A percentile compares a stretch with the other conserved stretches of the same genome.
Conservation (phyloP, 1,139 yeast genomes). For the Blastobotrys capitulatus region DNA sequence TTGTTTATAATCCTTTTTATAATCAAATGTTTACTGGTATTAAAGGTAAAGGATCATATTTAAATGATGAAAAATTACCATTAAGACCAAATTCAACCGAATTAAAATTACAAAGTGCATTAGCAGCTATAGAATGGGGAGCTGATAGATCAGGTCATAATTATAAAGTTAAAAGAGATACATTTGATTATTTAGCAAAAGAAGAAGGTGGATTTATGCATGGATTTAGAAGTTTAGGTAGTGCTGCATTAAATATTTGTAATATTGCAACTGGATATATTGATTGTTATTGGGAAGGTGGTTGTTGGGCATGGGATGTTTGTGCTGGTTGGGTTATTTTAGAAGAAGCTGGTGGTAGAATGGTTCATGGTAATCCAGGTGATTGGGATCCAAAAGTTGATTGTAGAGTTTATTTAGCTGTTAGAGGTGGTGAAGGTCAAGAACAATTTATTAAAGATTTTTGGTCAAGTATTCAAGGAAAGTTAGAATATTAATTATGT, state of each 20-base stretch:
- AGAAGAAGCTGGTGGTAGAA: constrained; percentile 51
- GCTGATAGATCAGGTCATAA: constrained; percentile 49
- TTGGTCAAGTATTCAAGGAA: constrained; percentile 45
- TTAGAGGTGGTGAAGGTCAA: constrained; percentile 48
- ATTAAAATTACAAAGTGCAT: constrained; percentile 43
- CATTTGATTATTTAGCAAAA: constrained; percentile 43
- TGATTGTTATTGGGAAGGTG: constrained; percentile 61
- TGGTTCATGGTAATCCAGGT: constrained; percentile 48
- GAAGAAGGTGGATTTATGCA: constrained; percentile 50
- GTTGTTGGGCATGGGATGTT: constrained; percentile 60
- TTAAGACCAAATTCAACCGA: constrained; percentile 32
- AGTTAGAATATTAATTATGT: constrained; percentile 21
- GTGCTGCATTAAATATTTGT: constrained; percentile 55
- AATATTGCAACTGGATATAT: constrained; percentile 51
- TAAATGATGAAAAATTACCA: constrained; percentile 43
- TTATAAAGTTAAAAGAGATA: constrained; percentile 43
- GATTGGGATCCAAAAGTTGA: constrained; percentile 46
- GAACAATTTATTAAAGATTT: constrained; percentile 43
- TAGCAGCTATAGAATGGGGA: constrained; percentile 57
- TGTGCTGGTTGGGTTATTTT: constrained; percentile 61
- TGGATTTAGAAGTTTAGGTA: constrained; percentile 53
- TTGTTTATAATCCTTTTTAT: constrained; percentile 51
- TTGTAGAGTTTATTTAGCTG: constrained; percentile 47
- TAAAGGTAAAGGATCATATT: constrained; percentile 47
- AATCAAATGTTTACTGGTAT: constrained; percentile 47